These are phyloP conservation scores for Ganoderma meredithae DNA, from an alignment of 1,284 basidiomycete genomes.

Conservation along the genomic window DNA sequence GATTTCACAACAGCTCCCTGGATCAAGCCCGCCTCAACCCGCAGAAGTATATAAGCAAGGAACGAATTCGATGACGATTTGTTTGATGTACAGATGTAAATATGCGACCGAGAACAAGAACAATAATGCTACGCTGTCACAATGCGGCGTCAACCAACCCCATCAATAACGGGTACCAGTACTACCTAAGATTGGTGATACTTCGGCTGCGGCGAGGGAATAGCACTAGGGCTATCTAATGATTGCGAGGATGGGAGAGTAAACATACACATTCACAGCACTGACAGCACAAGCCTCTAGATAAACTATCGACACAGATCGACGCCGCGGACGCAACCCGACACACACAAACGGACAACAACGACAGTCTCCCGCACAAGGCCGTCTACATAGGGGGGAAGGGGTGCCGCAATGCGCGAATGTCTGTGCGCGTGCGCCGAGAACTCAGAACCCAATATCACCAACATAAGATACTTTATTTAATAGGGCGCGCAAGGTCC, in stretches of 20 bases:
- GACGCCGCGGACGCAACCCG: constrained; percentile 6
- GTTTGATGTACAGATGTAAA: not conserved
- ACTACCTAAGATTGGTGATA: not conserved
- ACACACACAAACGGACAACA: not conserved
- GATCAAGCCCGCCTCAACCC: not conserved
- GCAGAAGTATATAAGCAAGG: not conserved
- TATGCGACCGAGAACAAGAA: not conserved
- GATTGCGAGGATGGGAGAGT: constrained; percentile 9
- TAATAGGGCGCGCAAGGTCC: constrained; percentile 16
- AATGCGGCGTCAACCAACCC: not conserved
- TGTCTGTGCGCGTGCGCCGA: constrained; percentile 14
- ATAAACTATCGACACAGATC: constrained; percentile 28
- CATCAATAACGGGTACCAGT: constrained; percentile 1
- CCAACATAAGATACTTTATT: constrained; percentile 23
- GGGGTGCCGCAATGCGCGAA: not conserved
- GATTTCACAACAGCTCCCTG: not conserved
- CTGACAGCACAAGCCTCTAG: constrained; percentile 28
- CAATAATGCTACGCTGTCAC: not conserved
- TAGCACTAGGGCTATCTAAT: not conserved
- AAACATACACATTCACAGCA: constrained; percentile 31
- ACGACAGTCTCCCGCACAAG: not conserved
- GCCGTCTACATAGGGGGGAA: constrained; percentile 13
- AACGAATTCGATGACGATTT: not conserved
- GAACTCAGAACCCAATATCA: constrained; percentile 21
- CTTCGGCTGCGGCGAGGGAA: not conserved